A percentile compares a stretch with the other conserved stretches of the same genome.
These are phyloP conservation scores for Glebionis coronaria DNA, from an alignment of 129 eudicot genomes.

Conservation along the genomic window DNA sequence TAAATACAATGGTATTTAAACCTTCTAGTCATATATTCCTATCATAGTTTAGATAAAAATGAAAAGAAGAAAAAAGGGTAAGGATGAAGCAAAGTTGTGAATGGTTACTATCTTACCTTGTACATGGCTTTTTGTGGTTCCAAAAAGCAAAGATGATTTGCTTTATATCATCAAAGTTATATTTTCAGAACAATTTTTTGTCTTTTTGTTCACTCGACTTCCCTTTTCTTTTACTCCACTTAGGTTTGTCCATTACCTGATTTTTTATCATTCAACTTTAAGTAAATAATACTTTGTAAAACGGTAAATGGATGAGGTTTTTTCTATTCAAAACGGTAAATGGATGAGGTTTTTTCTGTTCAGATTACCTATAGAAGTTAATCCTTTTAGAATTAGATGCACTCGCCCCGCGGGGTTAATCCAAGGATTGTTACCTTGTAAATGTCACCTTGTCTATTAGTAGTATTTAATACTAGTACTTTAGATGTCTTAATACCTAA, in stretches of 20 bases:
- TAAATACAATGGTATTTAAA: no score
- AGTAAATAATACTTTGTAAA: no score
- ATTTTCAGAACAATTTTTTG: slow-evolving; percentile 11
- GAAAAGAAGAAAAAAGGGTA: background rate
- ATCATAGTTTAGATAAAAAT: background rate
- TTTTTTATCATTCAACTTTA: background rate
- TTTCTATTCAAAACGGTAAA: no score
- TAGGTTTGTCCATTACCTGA: background rate
- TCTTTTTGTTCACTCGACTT: slow-evolving; percentile 1
- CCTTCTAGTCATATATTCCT: no score
- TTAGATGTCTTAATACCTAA: no score
- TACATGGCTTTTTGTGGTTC: slow-evolving; percentile 15
- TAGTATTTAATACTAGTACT: background rate
- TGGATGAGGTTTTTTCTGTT: no score
- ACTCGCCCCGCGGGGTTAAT: no score
- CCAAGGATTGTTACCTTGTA: no score
- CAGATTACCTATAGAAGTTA: no score
- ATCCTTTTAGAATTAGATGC: no score
- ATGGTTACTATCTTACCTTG: slow-evolving; percentile 23
- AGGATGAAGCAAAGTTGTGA: slow-evolving; percentile 30
- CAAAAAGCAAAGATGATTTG: slow-evolving; percentile 27
- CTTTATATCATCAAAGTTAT: slow-evolving; percentile 26
- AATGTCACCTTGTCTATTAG: no score
- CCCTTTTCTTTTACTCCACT: slow-evolving; percentile 26
- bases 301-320: no score